These are phyloP conservation scores for Sporothrix curviconia DNA, from an alignment of 2,329 filamentous ascomycete genomes.

Conservation along the genomic window DNA sequence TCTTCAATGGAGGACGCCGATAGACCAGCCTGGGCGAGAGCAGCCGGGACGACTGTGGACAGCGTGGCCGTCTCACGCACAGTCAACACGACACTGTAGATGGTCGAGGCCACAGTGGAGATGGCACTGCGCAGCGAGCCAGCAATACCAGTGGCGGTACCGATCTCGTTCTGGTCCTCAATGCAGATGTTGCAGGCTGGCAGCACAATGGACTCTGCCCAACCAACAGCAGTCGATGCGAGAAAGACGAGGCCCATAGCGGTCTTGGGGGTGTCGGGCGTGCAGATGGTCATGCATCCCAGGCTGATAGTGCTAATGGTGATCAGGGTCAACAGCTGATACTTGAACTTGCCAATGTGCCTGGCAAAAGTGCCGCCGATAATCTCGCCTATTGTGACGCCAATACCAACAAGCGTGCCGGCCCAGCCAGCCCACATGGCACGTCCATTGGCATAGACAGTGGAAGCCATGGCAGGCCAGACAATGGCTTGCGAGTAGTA, in stretches of 20 bases:
- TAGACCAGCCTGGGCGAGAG: conserved; percentile 25
- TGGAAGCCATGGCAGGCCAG: conserved; percentile 23
- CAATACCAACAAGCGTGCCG: conserved; percentile 21
- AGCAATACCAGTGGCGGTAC: conserved; percentile 24
- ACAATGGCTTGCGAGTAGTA: conserved; percentile 31
- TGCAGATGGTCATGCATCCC: conserved; percentile 15
- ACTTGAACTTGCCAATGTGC: conserved; percentile 20
- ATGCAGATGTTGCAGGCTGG: conserved; percentile 23
- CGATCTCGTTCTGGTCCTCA: conserved; percentile 25
- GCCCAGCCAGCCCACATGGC: conserved; percentile 20
- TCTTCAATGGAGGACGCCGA: conserved; percentile 22
- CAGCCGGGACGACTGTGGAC: conserved; percentile 23
- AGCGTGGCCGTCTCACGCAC: conserved; percentile 23
- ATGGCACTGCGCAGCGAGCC: conserved; percentile 23
- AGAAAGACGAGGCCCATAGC: conserved; percentile 22
- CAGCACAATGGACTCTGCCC: conserved; percentile 25
- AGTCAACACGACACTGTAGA: conserved; percentile 27
- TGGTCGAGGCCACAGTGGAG: conserved; percentile 21
- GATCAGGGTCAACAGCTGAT: conserved; percentile 24
- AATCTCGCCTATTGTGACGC: conserved; percentile 26
- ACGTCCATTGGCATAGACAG: conserved; percentile 22
- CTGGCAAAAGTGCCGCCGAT: conserved; percentile 21
- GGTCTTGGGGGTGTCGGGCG: conserved; percentile 20
- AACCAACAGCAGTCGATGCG: conserved; percentile 26
- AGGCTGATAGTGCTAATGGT: conserved; percentile 22